Evolutionary conservation across 73 alveolate genomes (phyloP).

Genomic region (Tetrahymena malaccensis): DNA sequence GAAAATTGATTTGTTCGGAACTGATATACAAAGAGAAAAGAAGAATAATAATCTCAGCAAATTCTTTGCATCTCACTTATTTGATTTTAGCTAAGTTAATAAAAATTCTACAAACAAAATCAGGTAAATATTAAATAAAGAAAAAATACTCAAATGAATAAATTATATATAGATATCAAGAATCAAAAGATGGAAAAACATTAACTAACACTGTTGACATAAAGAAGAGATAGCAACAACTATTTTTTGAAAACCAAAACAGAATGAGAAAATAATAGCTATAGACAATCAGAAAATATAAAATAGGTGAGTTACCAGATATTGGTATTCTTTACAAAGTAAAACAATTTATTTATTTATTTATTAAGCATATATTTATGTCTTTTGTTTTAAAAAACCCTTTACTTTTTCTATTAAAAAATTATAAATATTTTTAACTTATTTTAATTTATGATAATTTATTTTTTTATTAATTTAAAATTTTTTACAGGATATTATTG

Average conservation of each 20-base stretch:
- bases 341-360: too few species aligned
- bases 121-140: not conserved
- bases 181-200: not conserved
- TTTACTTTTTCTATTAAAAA: too few species aligned
- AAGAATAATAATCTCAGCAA: not conserved
- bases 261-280: not conserved
- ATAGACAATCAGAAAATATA: slow-evolving; percentile 9
- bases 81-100: not conserved
- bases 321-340: slow-evolving; percentile 1
- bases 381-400: too few species aligned
- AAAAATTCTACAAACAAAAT: not conserved
- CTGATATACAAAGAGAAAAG: not conserved
- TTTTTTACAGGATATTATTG: not conserved
- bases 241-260: not conserved
- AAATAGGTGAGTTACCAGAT: slow-evolving; percentile 36
- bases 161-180: not conserved
- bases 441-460: not conserved
- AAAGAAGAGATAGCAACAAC: not conserved
- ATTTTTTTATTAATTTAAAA: too few species aligned
- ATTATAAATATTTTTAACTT: too few species aligned
- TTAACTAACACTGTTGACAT: not conserved
- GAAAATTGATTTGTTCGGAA: not conserved
- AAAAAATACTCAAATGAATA: too few species aligned
- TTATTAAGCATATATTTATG: too few species aligned
- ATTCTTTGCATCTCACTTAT: not conserved